phyloP scores from a whole-genome alignment of 2,329 filamentous ascomycete species.

The Fusarium sp. region DNA sequence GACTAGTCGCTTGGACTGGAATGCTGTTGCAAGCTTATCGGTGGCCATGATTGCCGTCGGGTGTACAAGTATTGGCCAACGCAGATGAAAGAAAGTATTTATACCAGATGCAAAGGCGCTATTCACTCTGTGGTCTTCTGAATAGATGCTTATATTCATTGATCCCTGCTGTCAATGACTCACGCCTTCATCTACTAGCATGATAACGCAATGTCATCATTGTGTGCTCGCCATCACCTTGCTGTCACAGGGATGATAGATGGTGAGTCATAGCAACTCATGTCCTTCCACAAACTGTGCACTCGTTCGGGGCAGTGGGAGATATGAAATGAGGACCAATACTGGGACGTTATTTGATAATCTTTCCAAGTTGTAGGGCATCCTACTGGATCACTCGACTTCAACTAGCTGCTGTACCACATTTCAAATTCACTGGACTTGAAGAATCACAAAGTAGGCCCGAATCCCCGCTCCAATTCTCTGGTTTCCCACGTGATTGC shows the following conservation, averaged over 20 bases:
- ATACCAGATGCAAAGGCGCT: too few species aligned
- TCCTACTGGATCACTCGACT: too few species aligned
- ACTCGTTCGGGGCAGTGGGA: too few species aligned
- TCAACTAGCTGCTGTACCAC: too few species aligned
- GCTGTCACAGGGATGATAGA: neutral
- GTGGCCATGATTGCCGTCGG: constrained; percentile 14
- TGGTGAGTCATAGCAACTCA: constrained; percentile 9
- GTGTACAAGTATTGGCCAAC: too few species aligned
- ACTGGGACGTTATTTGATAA: too few species aligned
- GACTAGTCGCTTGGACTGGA: constrained; percentile 24
- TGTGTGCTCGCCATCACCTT: neutral
- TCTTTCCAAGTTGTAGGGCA: too few species aligned
- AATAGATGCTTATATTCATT: too few species aligned
- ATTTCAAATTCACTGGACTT: neutral
- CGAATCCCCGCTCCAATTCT: constrained; percentile 21
- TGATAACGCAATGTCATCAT: neutral
- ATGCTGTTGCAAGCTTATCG: neutral
- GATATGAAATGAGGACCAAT: too few species aligned
- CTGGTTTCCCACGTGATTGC: neutral
- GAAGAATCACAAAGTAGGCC: constrained; percentile 21
- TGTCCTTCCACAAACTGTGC: too few species aligned
- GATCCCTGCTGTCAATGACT: too few species aligned
- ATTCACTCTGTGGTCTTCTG: neutral
- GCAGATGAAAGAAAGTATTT: neutral
- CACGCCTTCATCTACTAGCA: neutral